Conservation (phyloP, 73 alveolate genomes). For the Blepharisma japonicum region DNA sequence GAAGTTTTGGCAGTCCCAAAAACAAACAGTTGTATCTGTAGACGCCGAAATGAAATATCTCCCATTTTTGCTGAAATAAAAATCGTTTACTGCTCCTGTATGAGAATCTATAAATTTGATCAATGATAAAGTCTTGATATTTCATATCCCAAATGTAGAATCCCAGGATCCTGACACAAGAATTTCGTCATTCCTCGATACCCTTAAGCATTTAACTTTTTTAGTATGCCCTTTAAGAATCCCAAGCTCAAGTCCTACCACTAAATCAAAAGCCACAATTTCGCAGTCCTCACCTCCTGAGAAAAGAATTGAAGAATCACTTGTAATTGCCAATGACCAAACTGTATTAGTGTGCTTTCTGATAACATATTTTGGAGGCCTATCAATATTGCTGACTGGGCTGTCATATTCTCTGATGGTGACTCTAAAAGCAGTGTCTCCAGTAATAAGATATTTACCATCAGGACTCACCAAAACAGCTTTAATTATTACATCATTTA, state of each 20-base stretch:
- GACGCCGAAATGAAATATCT: neutral
- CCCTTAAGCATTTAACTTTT: neutral
- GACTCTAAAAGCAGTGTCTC: constrained; percentile 15
- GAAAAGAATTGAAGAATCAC: neutral
- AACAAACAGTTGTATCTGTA: neutral
- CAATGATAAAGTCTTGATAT: neutral
- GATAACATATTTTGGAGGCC: neutral
- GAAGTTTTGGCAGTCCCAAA: neutral
- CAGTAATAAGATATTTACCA: constrained; percentile 13
- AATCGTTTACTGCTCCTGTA: neutral
- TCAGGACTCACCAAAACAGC: neutral
- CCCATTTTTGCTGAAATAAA: neutral
- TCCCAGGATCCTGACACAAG: constrained; percentile 6
- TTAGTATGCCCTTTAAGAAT: neutral
- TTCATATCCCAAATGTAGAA: neutral
- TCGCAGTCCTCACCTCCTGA: neutral
- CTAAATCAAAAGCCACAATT: neutral
- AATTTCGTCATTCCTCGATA: neutral
- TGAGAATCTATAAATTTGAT: neutral
- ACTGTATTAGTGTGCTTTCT: neutral
- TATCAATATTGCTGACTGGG: neutral
- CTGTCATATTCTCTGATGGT: neutral
- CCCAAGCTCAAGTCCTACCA: neutral
- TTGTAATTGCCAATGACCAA: neutral
- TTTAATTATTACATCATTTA: neutral